phyloP scores from a whole-genome alignment of 345 rosid species.

The Aethionema arabicum region DNA sequence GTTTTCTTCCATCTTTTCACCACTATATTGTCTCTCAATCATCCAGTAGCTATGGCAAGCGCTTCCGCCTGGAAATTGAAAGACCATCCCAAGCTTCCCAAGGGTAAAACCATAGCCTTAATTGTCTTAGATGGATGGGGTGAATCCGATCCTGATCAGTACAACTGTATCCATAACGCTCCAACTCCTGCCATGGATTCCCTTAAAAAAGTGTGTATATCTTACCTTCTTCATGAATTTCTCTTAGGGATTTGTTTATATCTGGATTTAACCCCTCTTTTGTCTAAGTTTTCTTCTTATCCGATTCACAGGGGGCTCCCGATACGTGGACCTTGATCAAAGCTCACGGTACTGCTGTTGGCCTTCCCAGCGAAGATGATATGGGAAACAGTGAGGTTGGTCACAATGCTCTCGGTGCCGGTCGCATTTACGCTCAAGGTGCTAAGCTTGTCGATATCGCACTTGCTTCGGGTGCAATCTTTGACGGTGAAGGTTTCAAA shows the following conservation, averaged over 20 bases:
- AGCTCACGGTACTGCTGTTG: conserved; percentile 93
- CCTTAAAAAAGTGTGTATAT: conserved; percentile 71
- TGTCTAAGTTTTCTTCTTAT: not conserved
- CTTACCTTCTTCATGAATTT: not conserved
- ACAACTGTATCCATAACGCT: conserved; percentile 87
- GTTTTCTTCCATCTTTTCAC: no score
- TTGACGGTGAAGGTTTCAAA: conserved; percentile 81
- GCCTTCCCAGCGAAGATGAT: conserved; percentile 95
- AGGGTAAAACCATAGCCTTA: conserved; percentile 72
- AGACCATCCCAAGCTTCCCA: conserved; percentile 77
- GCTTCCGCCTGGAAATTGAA: conserved; percentile 62
- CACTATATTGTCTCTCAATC: no score
- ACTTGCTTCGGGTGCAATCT: conserved; percentile 84
- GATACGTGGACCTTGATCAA: conserved; percentile 80
- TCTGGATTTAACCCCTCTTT: not conserved
- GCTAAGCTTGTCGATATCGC: conserved; percentile 96
- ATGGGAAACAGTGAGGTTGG: conserved; percentile 99
- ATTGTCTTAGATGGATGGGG: conserved; percentile 99
- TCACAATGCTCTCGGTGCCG: conserved; percentile 98
- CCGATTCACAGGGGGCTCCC: conserved; percentile 51
- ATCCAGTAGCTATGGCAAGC: conserved; percentile 51
- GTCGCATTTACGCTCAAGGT: conserved; percentile 93
- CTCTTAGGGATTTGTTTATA: not conserved
- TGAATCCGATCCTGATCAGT: conserved; percentile 76
- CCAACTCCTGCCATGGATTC: conserved; percentile 94